Conservation (phyloP, 345 rosid species). For the Sonneratia alba region DNA sequence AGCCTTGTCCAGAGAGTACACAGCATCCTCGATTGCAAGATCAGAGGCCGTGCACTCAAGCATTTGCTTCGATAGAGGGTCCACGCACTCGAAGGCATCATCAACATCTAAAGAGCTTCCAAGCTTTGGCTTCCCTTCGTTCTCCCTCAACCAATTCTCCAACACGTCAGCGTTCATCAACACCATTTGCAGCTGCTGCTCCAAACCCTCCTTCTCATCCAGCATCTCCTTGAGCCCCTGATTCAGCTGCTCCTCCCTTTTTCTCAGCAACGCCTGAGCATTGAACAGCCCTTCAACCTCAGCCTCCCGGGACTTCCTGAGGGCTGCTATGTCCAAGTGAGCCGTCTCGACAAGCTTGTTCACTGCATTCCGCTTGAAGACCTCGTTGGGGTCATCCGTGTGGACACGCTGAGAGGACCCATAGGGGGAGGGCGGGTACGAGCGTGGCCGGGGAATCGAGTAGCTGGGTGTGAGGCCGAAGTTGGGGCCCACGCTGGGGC, state of each 20-base stretch:
- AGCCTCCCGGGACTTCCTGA: slow-evolving; percentile 61
- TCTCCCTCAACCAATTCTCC: slow-evolving; percentile 62
- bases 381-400: slow-evolving; percentile 67
- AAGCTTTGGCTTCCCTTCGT: slow-evolving; percentile 34
- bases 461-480: slow-evolving; percentile 13
- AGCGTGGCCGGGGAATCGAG: slow-evolving; percentile 14
- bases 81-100: slow-evolving; percentile 45
- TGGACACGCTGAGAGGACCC: slow-evolving; percentile 27
- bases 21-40: slow-evolving; percentile 80
- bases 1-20: slow-evolving; percentile 70
- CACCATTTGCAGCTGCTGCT: slow-evolving; percentile 74
- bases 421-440: slow-evolving; percentile 60
- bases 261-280: slow-evolving; percentile 55
- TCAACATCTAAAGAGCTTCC: slow-evolving; percentile 40
- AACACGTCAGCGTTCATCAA: slow-evolving; percentile 60
- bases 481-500: slow-evolving; percentile 18
- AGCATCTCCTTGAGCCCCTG: slow-evolving; percentile 61
- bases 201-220: slow-evolving; percentile 64
- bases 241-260: slow-evolving; percentile 49
- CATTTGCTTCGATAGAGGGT: slow-evolving; percentile 65
- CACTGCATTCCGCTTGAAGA: slow-evolving; percentile 58
- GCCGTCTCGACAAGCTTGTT: slow-evolving; percentile 58
- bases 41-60: slow-evolving; percentile 62
- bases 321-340: slow-evolving; percentile 40
- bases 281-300: slow-evolving; percentile 71